Evolutionary conservation across 2,329 filamentous ascomycete genomes (phyloP).

Genomic region (Trichoderma guizhouense): DNA sequence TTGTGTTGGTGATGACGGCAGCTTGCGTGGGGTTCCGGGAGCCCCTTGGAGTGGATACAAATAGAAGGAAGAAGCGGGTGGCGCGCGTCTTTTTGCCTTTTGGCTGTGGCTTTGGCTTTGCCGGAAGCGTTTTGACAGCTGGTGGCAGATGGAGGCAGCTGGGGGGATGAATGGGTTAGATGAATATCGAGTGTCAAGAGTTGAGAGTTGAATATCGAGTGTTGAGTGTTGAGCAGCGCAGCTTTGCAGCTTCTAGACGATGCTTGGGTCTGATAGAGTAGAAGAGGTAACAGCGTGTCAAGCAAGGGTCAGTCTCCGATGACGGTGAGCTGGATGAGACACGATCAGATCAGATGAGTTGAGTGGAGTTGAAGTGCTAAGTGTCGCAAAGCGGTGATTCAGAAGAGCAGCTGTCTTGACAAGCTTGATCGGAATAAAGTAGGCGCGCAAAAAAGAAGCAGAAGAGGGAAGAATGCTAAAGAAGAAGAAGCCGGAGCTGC

Average conservation of each 20-base stretch:
- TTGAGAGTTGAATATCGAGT: background rate
- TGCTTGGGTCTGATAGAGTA: background rate
- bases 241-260: background rate
- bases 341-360: background rate
- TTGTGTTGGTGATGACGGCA: slow-evolving; percentile 17
- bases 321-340: background rate
- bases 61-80: background rate
- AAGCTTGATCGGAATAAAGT: background rate
- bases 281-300: background rate
- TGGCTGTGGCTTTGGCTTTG: background rate
- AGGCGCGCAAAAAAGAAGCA: background rate
- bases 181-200: background rate
- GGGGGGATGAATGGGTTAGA: background rate
- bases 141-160: slow-evolving; percentile 8
- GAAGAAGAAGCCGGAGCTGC: background rate
- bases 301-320: background rate
- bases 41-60: slow-evolving; percentile 16
- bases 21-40: slow-evolving; percentile 18
- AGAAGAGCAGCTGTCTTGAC: background rate
- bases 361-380: background rate
- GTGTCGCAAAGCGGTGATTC: background rate
- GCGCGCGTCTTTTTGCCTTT: slow-evolving; percentile 10
- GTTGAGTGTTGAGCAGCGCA: background rate
- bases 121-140: background rate
- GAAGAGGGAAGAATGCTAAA: background rate